These are phyloP conservation scores for Ogataea allantospora DNA, from an alignment of 805 yeast genomes.

Conservation along the genomic window DNA sequence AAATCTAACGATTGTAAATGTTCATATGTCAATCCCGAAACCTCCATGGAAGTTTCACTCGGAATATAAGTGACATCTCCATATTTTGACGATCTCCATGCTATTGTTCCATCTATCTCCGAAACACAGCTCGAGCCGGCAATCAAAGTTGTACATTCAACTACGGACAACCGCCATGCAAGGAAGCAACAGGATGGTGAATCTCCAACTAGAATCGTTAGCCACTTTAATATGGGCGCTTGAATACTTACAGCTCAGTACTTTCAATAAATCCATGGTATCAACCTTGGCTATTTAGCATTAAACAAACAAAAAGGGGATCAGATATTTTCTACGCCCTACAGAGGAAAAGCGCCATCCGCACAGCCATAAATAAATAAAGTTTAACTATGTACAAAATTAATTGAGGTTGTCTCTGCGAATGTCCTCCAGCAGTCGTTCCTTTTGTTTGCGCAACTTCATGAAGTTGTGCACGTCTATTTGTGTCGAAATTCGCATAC, in stretches of 20 bases:
- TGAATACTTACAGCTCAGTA: conserved; percentile 18
- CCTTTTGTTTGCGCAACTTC: conserved; percentile 27
- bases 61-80: conserved; percentile 19
- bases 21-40: conserved; percentile 6
- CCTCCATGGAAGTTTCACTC: conserved; percentile 3
- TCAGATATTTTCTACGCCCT: conserved; percentile 11
- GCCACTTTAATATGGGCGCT: neutral
- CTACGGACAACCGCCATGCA: conserved; percentile 30
- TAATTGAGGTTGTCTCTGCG: conserved; percentile 13
- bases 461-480: conserved; percentile 30
- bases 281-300: neutral
- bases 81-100: conserved; percentile 21
- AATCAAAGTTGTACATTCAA: conserved; percentile 16
- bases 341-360: neutral
- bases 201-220: conserved; percentile 30
- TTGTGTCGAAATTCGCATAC: conserved; percentile 24
- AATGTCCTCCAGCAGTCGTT: conserved; percentile 22
- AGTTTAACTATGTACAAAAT: conserved; percentile 6
- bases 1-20: conserved; percentile 21
- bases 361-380: conserved; percentile 9
- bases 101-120: conserved; percentile 10
- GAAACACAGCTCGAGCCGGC: conserved; percentile 19
- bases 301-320: conserved; percentile 8
- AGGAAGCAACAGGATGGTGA: conserved; percentile 30
- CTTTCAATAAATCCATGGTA: conserved; percentile 16